phyloP scores from a whole-genome alignment of 1,139 yeast genomes.

The Taphrina betulina region DNA sequence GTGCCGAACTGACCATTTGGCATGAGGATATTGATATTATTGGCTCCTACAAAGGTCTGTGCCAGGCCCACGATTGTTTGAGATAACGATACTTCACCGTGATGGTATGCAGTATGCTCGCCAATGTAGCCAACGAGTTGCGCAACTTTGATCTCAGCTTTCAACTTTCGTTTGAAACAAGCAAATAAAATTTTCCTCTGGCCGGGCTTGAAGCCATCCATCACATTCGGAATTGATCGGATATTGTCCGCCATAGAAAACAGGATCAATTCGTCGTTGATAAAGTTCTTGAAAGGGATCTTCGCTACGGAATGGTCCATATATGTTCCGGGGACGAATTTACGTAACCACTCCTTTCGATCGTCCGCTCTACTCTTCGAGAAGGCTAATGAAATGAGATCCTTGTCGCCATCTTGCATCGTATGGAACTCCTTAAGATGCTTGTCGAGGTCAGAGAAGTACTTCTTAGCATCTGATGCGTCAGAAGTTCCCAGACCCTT shows the following conservation, averaged over 20 bases:
- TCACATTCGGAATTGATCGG: slow-evolving; percentile 88
- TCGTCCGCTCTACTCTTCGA: slow-evolving; percentile 95
- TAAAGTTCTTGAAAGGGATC: slow-evolving; percentile 90
- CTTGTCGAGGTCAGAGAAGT: slow-evolving; percentile 78
- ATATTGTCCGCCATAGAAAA: slow-evolving; percentile 97
- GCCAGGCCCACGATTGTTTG: slow-evolving; percentile 93
- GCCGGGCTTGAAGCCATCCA: slow-evolving; percentile 97
- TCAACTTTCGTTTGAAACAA: slow-evolving; percentile 77
- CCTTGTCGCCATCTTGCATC: slow-evolving; percentile 74
- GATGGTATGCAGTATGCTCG: slow-evolving; percentile 91
- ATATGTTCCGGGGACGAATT: slow-evolving; percentile 86
- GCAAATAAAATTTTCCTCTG: slow-evolving; percentile 92
- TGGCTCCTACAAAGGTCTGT: slow-evolving; percentile 91
- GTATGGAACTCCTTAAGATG: slow-evolving; percentile 87
- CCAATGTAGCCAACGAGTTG: slow-evolving; percentile 88
- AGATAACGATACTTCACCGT: slow-evolving; percentile 84
- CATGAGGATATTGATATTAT: slow-evolving; percentile 75
- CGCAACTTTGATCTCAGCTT: slow-evolving; percentile 80
- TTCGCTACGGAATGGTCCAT: slow-evolving; percentile 73
- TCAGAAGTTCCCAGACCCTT: slow-evolving; percentile 98
- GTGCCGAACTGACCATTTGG: slow-evolving; percentile 98
- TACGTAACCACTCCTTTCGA: slow-evolving; percentile 94
- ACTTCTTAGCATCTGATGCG: slow-evolving; percentile 77
- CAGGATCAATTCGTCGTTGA: slow-evolving; percentile 88
- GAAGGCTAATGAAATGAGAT: slow-evolving; percentile 86